Evolutionary conservation across 176 grass and related monocot genomes (phyloP).

Genomic region (Oryza glumipatula): DNA sequence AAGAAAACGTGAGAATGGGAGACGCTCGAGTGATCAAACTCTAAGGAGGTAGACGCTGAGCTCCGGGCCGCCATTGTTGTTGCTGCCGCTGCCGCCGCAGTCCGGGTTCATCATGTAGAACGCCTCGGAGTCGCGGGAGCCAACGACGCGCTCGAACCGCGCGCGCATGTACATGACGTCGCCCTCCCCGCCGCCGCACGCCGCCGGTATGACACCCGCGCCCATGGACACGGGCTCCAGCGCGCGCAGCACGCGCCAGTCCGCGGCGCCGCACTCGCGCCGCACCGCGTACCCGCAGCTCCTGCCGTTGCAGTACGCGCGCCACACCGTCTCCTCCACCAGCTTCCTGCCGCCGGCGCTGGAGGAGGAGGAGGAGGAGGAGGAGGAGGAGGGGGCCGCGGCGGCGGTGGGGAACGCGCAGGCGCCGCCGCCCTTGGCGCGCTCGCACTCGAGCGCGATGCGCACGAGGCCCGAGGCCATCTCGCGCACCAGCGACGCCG

Average conservation of each 20-base stretch:
- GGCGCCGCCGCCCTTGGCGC: conserved; percentile 36
- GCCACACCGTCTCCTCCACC: conserved; percentile 79
- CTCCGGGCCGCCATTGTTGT: conserved; percentile 69
- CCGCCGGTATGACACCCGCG: conserved; percentile 78
- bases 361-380: neutral
- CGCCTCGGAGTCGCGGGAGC: conserved; percentile 90
- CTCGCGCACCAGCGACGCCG: conserved; percentile 74
- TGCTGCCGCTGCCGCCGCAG: conserved; percentile 15
- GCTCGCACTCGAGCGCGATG: conserved; percentile 83
- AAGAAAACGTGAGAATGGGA: neutral
- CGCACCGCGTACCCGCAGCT: conserved; percentile 75
- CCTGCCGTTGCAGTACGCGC: conserved; percentile 85
- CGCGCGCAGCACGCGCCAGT: conserved; percentile 70
- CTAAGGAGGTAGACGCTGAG: conserved; percentile 92
- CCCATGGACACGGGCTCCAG: conserved; percentile 89
- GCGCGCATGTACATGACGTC: conserved; percentile 99
- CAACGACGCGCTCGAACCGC: conserved; percentile 85
- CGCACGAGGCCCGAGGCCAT: conserved; percentile 92
- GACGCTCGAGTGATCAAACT: conserved; percentile 62
- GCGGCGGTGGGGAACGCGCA: neutral
- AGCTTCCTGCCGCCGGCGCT: conserved; percentile 42
- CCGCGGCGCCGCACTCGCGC: conserved; percentile 61
- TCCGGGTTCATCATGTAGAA: conserved; percentile 99
- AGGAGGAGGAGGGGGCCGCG: too few species aligned
- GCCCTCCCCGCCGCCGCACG: conserved; percentile 54